Percentiles rank a stretch among this genome's conserved stretches.
Evolutionary conservation across 805 yeast species (phyloP).

Genomic region (Pichia californica): DNA sequence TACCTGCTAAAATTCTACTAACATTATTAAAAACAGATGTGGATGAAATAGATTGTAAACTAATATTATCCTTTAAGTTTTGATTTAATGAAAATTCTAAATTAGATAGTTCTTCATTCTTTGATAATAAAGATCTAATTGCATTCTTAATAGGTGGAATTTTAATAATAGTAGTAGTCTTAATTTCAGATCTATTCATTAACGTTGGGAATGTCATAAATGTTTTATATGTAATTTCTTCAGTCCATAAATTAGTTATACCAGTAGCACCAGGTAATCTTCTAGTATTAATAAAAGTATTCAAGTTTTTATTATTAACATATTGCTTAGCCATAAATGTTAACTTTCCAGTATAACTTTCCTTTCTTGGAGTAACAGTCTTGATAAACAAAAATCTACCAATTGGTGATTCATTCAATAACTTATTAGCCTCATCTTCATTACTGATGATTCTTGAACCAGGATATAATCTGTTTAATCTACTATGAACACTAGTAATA

Average conservation of each 20-base stretch:
- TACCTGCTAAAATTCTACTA: slow-evolving; percentile 70
- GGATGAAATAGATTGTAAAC: slow-evolving; percentile 19
- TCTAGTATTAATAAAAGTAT: slow-evolving; percentile 61
- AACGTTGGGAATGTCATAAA: slow-evolving; percentile 75
- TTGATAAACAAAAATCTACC: slow-evolving; percentile 72
- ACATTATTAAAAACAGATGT: slow-evolving; percentile 50
- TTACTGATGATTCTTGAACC: slow-evolving; percentile 68
- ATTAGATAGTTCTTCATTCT: slow-evolving; percentile 66
- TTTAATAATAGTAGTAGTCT: slow-evolving; percentile 39
- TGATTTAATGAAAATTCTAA: slow-evolving; percentile 54
- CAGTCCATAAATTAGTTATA: slow-evolving; percentile 79
- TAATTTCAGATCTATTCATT: slow-evolving; percentile 77
- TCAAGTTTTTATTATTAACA: slow-evolving; percentile 67
- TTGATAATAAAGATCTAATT: slow-evolving; percentile 53
- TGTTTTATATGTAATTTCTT: slow-evolving; percentile 76
- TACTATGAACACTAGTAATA: slow-evolving; percentile 72
- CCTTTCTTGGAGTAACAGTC: slow-evolving; percentile 64
- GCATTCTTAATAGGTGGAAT: slow-evolving; percentile 87
- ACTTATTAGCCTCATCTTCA: slow-evolving; percentile 45
- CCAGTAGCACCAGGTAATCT: slow-evolving; percentile 68
- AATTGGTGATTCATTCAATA: slow-evolving; percentile 45
- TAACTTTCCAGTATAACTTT: slow-evolving; percentile 33
- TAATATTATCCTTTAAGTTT: slow-evolving; percentile 31
- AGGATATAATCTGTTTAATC: slow-evolving; percentile 68
- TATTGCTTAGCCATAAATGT: slow-evolving; percentile 64